phyloP scores from a whole-genome alignment of 371 early-diverging fungal species.

The Entomophthora muscae region DNA sequence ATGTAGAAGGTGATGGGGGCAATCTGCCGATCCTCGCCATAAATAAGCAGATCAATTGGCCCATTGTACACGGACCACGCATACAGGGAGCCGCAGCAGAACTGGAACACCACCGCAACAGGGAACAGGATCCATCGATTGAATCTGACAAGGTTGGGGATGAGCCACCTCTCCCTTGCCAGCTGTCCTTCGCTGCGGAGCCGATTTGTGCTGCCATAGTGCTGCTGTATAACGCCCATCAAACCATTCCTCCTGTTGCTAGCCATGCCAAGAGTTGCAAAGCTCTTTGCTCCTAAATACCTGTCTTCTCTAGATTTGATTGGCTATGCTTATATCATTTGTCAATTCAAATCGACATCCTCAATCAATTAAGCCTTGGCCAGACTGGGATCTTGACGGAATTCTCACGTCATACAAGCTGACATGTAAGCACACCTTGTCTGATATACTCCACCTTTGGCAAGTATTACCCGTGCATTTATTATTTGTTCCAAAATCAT shows the following conservation, averaged over 20 bases:
- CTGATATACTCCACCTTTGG: too few relatives aligned
- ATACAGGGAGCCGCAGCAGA: constrained; percentile 46
- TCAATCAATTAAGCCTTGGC: too few relatives aligned
- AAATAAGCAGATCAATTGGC: constrained; percentile 32
- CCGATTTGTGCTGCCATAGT: constrained; percentile 19
- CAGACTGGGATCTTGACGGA: too few relatives aligned
- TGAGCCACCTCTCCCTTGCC: constrained; percentile 16
- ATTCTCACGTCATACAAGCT: too few relatives aligned
- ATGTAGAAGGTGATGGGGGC: constrained; percentile 47
- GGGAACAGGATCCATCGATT: constrained; percentile 33
- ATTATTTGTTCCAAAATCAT: too few relatives aligned
- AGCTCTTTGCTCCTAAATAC: too few relatives aligned
- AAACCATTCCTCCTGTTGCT: constrained; percentile 10
- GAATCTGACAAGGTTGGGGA: constrained; percentile 22
- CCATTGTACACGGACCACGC: constrained; percentile 46
- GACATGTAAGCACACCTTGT: too few relatives aligned
- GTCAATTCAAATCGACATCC: too few relatives aligned
- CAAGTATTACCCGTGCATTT: too few relatives aligned
- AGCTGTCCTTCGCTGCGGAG: constrained; percentile 17
- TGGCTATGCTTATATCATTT: too few relatives aligned
- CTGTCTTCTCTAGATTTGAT: too few relatives aligned
- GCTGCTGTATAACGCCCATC: constrained; percentile 14
- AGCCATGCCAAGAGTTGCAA: too few relatives aligned
- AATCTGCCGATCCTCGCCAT: constrained; percentile 14
- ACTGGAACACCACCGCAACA: constrained; percentile 38